Evolutionary conservation across 2,329 filamentous ascomycete genomes (phyloP).

Genomic region (Tolypocladium endophyticum): DNA sequence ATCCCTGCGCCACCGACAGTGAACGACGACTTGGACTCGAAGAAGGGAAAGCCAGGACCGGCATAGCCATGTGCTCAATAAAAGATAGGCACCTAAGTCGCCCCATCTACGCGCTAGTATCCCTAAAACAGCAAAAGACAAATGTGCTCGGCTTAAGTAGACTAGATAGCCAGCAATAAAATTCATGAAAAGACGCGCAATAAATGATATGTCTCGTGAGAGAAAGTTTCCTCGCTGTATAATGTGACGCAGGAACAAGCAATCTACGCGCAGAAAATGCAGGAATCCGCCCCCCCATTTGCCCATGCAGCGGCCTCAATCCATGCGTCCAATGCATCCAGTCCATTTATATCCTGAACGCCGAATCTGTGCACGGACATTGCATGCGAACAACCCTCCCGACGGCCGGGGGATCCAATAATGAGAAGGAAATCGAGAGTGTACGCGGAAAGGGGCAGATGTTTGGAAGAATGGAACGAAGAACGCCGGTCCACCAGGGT

Average conservation of each 20-base stretch:
- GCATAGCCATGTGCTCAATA: neutral
- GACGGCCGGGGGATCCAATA: neutral
- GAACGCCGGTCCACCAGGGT: slow-evolving; percentile 9
- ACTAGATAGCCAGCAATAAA: neutral
- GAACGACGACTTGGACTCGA: slow-evolving; percentile 33
- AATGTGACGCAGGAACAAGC: neutral
- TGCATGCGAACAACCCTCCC: neutral
- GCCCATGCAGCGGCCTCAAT: neutral
- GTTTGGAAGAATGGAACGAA: neutral
- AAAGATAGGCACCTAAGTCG: neutral
- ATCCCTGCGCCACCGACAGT: slow-evolving; percentile 40
- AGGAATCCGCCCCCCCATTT: neutral
- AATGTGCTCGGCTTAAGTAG: neutral
- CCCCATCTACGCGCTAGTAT: neutral
- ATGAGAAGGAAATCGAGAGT: neutral
- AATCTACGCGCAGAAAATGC: neutral
- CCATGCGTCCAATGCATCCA: neutral
- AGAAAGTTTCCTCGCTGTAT: neutral
- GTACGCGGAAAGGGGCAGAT: neutral
- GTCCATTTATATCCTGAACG: neutral
- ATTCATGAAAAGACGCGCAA: neutral
- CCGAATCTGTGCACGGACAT: neutral
- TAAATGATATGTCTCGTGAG: neutral
- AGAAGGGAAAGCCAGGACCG: slow-evolving; percentile 16
- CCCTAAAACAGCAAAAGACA: neutral